phyloP scores from a whole-genome alignment of 1,284 basidiomycete genomes.

The Microbotryum scabiosae region DNA sequence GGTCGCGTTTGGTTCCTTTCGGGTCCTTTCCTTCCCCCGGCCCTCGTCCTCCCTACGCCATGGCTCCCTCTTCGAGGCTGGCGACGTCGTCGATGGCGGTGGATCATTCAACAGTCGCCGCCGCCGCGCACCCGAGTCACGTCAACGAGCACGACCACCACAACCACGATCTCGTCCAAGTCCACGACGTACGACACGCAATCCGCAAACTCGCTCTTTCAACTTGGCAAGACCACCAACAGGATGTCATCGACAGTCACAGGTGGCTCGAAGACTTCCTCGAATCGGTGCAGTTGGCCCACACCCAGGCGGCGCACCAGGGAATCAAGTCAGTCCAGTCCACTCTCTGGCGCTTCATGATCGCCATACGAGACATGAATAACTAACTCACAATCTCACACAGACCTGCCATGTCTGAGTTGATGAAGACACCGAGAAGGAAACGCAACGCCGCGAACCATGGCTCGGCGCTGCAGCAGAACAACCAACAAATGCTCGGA shows the following conservation, averaged over 20 bases:
- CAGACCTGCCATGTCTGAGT: constrained; percentile 21
- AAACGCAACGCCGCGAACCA: constrained; percentile 10
- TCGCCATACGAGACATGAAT: not conserved
- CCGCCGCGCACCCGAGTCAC: not conserved
- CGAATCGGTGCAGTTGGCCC: constrained; percentile 1
- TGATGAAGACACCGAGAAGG: constrained; percentile 30
- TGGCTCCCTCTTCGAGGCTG: too few species aligned
- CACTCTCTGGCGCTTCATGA: not conserved
- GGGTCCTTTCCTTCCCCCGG: too few species aligned
- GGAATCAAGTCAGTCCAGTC: constrained; percentile 3
- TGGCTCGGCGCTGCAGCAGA: too few species aligned
- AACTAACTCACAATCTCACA: not conserved
- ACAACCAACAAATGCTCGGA: too few species aligned
- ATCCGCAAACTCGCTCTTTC: too few species aligned
- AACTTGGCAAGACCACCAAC: too few species aligned
- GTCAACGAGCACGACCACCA: not conserved
- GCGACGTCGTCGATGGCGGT: too few species aligned
- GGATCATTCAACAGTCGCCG: too few species aligned
- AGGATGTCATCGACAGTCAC: constrained; percentile 3
- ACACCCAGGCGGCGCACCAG: not conserved
- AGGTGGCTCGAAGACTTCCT: constrained; percentile 28
- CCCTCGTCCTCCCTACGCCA: too few species aligned
- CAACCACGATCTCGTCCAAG: not conserved
- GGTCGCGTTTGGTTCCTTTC: too few species aligned
- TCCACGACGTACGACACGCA: constrained; percentile 17